Conservation (phyloP, 441 rosid species). For the Metrosideros polymorpha region DNA sequence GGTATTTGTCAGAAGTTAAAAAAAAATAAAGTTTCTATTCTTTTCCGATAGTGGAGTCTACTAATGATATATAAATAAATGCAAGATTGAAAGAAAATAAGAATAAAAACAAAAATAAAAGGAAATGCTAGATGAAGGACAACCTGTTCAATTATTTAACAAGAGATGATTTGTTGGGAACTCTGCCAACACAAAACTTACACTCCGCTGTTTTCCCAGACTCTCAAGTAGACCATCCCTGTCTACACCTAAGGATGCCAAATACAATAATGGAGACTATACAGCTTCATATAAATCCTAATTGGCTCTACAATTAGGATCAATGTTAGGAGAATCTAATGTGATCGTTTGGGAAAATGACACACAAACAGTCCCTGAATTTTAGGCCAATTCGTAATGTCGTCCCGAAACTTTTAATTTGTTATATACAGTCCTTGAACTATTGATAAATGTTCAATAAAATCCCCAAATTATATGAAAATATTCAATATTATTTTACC, state of each 20-base stretch:
- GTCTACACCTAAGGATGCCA: background rate
- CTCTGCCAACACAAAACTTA: background rate
- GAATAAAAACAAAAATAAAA: background rate
- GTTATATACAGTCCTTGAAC: too few relatives aligned
- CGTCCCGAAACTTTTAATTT: too few relatives aligned
- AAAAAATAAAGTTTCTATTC: background rate
- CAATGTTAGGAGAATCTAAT: background rate
- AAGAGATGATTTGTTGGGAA: background rate
- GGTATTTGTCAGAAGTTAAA: background rate
- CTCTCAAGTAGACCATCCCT: background rate
- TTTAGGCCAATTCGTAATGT: too few relatives aligned
- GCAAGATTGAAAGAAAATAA: background rate
- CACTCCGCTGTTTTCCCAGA: background rate
- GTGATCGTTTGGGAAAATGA: background rate
- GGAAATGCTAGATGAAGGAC: background rate
- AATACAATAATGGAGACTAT: background rate
- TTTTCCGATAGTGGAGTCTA: background rate
- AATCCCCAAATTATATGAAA: too few relatives aligned
- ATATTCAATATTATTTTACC: too few relatives aligned
- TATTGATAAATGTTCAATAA: too few relatives aligned
- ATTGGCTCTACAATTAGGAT: background rate
- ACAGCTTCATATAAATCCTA: background rate
- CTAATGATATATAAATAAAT: background rate
- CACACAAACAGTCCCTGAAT: background rate
- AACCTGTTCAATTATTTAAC: background rate